Evolutionary conservation across 768 basidiomycete species (phyloP), one percentile per base, ranked within the genome.

Genomic region (Lactarius akahatsu): DNA sequence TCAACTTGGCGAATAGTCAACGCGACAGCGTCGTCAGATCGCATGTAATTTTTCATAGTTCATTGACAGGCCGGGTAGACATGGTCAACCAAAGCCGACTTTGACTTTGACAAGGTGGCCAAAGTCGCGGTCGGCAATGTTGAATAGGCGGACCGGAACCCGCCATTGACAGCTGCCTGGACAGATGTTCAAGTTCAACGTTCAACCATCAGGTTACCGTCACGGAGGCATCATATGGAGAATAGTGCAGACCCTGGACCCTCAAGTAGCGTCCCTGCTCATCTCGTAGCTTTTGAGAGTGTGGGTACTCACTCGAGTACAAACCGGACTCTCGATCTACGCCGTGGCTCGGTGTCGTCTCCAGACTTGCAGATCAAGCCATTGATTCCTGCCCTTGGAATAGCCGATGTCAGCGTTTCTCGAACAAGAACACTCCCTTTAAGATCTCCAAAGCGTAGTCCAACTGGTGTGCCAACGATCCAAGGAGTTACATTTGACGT

Each of bases 401-500:
- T 26, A 18, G 41, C 52, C 40, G 59, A 16, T 41, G 34, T 47
- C 13, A 55, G 52, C 41, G 18, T 67, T 20, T 56, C 62, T 38
- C 61, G 68, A 43, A 61, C 72, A 18, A 72, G 77, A 50, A 71
- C 74, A 0, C 40, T 83, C 10, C 82, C 85, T 4, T 72, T 78
- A 28, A 72, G 80, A 26, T 74, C 73, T 6, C 78, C 78, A 11
- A 59, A 58, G 20, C 60, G 71, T 4, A 54, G 60, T 9, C 38
- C 59, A 40, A 52, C 32, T 40, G 63, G 23, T 47, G 62, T 64
- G 58, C 68, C 41, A 52, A 65, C 73, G 23, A 61, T 77, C 10
- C 71, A 75, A 41, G 77, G 78, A 10, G 77, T 89, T 15, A 74
- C 78, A 6, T 80, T 90, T 45, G 78, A 85, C 23, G 71, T 75